Evolutionary conservation across 192 early-diverging fungal species (phyloP).

Genomic region (Umbelopsis ramanniana): DNA sequence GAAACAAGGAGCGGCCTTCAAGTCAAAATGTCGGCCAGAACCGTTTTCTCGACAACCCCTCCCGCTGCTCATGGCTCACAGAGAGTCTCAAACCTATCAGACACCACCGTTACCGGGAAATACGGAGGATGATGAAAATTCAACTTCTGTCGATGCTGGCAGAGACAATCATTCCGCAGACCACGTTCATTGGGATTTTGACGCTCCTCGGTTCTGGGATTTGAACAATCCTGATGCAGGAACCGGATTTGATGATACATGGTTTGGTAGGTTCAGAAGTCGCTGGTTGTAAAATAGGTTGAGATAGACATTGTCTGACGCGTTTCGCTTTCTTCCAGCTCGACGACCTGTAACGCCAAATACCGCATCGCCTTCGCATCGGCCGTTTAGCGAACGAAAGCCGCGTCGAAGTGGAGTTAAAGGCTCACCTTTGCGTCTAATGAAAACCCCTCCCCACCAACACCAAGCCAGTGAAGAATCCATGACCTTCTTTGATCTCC

Average conservation of each 20-base stretch:
- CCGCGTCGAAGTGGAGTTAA: conserved; percentile 15
- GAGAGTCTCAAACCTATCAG: not conserved
- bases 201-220: conserved; percentile 19
- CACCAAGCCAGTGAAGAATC: not conserved
- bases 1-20: no score
- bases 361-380: not conserved
- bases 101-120: not conserved
- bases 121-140: not conserved
- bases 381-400: conserved; percentile 7
- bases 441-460: not conserved
- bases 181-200: conserved; percentile 11
- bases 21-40: not conserved
- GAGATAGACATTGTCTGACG: not conserved
- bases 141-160: not conserved
- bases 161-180: not conserved
- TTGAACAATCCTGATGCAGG: conserved; percentile 14
- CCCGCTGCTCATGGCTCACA: not conserved
- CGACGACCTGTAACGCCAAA: conserved; percentile 5
- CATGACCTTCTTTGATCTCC: not conserved
- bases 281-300: not conserved
- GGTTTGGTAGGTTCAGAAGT: not conserved
- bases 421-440: conserved; percentile 6
- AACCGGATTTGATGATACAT: conserved; percentile 9
- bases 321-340: not conserved
- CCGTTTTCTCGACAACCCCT: not conserved